phyloP scores from a whole-genome alignment of 257 asterid genomes.

The Solanum ahanhuiri region DNA sequence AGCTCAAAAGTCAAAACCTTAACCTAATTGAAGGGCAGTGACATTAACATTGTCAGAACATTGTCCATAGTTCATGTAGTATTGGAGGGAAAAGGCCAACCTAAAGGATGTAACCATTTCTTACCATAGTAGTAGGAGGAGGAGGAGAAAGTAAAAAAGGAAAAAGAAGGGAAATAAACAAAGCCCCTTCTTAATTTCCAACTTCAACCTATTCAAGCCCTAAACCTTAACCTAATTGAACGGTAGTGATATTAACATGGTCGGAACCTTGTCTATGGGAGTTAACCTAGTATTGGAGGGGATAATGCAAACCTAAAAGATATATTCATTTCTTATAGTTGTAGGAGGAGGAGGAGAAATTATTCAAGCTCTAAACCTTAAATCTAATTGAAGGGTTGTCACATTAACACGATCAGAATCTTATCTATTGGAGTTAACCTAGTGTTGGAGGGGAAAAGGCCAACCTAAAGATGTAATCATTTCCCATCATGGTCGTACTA shows the following conservation, averaged over 20 bases:
- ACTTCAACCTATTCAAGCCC: not conserved
- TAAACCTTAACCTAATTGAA: not conserved
- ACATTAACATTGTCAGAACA: not conserved
- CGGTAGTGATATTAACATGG: not conserved
- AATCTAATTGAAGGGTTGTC: not conserved
- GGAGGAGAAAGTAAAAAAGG: not conserved
- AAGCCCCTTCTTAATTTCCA: not conserved
- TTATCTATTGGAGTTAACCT: not conserved
- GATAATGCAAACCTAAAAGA: not conserved
- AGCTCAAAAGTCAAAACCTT: not conserved
- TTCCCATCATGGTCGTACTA: not conserved
- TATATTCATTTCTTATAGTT: not conserved
- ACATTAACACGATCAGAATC: not conserved
- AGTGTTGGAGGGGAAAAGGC: not conserved
- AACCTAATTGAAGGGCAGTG: not conserved
- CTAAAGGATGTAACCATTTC: not conserved
- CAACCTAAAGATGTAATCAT: not conserved
- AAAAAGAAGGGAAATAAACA: not conserved
- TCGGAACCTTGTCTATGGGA: not conserved
- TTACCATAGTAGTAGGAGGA: not conserved
- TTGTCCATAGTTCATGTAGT: not conserved
- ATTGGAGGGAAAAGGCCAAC: not conserved
- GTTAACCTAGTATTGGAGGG: not conserved
- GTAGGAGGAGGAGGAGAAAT: not conserved
- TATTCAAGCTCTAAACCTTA: not conserved